Conservation (phyloP, 2,329 filamentous ascomycete genomes). For the Alternaria sp. region DNA sequence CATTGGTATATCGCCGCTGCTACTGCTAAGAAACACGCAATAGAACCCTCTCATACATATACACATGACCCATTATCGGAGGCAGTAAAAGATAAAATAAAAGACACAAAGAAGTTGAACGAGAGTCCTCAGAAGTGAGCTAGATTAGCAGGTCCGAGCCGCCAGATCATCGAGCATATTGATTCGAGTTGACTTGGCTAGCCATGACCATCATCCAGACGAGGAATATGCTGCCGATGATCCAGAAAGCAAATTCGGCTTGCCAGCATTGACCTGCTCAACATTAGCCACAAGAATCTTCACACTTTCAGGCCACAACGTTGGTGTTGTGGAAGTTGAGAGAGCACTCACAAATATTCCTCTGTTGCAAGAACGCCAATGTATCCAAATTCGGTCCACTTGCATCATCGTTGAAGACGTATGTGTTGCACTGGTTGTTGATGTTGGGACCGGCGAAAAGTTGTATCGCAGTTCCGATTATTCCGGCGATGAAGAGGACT, state of each 20-base stretch:
- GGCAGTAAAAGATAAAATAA: slow-evolving; percentile 3
- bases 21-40: neutral
- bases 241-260: slow-evolving; percentile 69
- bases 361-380: slow-evolving; percentile 69
- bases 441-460: slow-evolving; percentile 67
- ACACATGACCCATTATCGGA: neutral
- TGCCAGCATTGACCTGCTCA: slow-evolving; percentile 67
- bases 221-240: slow-evolving; percentile 69
- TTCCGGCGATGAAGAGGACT: slow-evolving; percentile 67
- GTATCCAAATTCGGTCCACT: slow-evolving; percentile 63
- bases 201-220: slow-evolving; percentile 73
- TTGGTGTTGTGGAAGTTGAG: neutral
- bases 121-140: neutral
- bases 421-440: slow-evolving; percentile 66
- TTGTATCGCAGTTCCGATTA: slow-evolving; percentile 70
- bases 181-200: slow-evolving; percentile 62
- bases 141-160: neutral
- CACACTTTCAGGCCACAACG: neutral
- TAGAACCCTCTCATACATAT: neutral
- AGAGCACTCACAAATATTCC: slow-evolving; percentile 64
- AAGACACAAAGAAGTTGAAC: slow-evolving; percentile 3
- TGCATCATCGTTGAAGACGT: slow-evolving; percentile 58
- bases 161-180: slow-evolving; percentile 38
- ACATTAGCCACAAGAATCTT: slow-evolving; percentile 25
- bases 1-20: slow-evolving; percentile 3